A percentile compares a stretch with the other conserved stretches of the same genome.
Conservation (phyloP, 1,139 yeast species). For the Blastobotrys aristatus region DNA sequence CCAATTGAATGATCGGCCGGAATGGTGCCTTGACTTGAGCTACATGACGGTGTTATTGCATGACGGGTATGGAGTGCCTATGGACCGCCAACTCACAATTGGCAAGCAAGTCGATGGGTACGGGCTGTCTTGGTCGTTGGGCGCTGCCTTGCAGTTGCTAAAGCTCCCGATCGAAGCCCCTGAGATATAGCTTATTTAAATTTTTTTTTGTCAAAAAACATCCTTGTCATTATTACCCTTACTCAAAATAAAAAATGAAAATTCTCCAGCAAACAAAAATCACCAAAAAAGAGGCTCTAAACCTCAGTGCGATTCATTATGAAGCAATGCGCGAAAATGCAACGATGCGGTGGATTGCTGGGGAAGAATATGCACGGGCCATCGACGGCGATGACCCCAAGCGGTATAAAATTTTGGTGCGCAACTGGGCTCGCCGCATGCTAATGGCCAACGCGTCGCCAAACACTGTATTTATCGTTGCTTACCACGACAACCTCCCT, state of each 20-base stretch:
- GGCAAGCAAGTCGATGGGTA: slow-evolving; percentile 75
- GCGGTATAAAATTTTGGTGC: neutral
- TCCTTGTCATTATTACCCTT: neutral
- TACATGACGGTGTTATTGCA: slow-evolving; percentile 82
- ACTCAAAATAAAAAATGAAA: neutral
- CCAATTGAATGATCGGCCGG: slow-evolving; percentile 66
- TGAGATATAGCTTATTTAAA: slow-evolving; percentile 2
- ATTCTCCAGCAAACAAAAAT: neutral
- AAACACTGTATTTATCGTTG: neutral
- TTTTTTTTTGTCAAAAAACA: neutral
- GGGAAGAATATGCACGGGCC: neutral
- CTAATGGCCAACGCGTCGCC: neutral
- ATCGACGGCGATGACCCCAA: neutral
- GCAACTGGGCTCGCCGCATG: slow-evolving; percentile 9
- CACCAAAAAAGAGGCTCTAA: slow-evolving; percentile 1
- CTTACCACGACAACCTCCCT: neutral
- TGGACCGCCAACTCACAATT: slow-evolving; percentile 73
- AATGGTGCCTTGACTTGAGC: slow-evolving; percentile 84
- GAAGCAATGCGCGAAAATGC: neutral
- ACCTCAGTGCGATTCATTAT: neutral
- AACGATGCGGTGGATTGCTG: neutral
- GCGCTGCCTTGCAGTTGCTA: slow-evolving; percentile 81
- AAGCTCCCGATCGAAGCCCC: slow-evolving; percentile 26
- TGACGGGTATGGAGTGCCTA: slow-evolving; percentile 90
- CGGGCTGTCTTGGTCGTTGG: slow-evolving; percentile 93